Evolutionary conservation across 176 grass and related monocot genomes (phyloP), one percentile per base, ranked within the genome.

Genomic region (Avena insularis): DNA sequence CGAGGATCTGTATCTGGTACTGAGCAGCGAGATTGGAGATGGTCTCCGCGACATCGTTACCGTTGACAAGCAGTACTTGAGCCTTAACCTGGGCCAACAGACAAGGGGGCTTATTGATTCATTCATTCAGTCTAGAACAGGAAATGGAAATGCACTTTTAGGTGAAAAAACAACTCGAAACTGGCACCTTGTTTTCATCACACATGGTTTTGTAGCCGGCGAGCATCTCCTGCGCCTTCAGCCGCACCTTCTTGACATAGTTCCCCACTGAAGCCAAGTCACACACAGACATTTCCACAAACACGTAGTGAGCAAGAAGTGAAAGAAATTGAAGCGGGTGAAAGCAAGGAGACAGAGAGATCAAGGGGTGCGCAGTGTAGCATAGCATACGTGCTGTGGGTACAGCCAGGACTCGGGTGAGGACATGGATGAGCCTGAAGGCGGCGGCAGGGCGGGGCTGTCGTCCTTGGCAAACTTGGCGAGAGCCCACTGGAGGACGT

Each of bases 61-160:
- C 77, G 70, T 90, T 71, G 59, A 85, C 43, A 47, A 90, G 55
- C 47, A 85, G 48, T 75, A 81, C 58, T 81, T 90, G 45, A 35
- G 78, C 51, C 58, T 90, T 76, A 56, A 85, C 78, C 88, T 90
- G 77, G 40, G 55, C 33, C 55, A 11, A 57, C 14, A 57, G 54
- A 54, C 54, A 72, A 17, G 69, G 20, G 40, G 48, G 40, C 40
- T 43, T 43, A 48, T 12, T 14, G 0, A 62, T 63, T 31, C 62
- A 31, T 65, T 65, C 62, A 15, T 25, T 57, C 19, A 38, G 14
- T 59, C 19, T 23, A 60, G 15, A 79, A 58, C 19, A 59, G 55
- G 31, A 59, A 79, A 59, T 3, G 76, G 12, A 14, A 65, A 65
- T 13, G 29, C 29, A 29, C 29, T 29, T 29, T 2, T 29, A 29